These are phyloP conservation scores for Dunaliella primolecta DNA, from an alignment of 139 green algal genomes.

Conservation along the genomic window DNA sequence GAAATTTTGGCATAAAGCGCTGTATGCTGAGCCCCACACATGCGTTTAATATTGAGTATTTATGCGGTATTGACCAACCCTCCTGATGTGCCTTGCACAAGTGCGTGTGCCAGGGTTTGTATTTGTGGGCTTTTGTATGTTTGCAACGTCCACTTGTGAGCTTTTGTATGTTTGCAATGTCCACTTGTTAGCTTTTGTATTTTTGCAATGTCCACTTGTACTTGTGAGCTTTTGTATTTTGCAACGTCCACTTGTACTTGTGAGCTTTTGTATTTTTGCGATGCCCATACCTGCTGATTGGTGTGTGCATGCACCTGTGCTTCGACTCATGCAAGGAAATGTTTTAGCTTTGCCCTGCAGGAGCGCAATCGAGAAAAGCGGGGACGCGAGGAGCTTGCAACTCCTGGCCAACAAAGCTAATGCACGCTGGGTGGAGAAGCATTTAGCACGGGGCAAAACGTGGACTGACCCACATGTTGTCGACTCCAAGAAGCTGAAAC, in stretches of 20 bases:
- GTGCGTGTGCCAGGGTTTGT: not conserved
- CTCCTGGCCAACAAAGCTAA: not conserved
- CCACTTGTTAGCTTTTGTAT: not conserved
- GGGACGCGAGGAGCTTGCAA: not conserved
- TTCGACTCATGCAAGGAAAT: not conserved
- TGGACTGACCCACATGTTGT: not conserved
- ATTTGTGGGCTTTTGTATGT: not conserved
- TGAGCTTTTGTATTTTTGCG: not conserved
- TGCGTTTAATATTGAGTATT: too few species aligned
- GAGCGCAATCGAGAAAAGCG: not conserved
- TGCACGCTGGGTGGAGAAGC: slow-evolving; percentile 6
- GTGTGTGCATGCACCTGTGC: not conserved
- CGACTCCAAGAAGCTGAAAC: slow-evolving; percentile 5
- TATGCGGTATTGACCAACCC: too few species aligned
- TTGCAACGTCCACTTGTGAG: not conserved
- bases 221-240: not conserved
- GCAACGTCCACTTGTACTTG: too few species aligned
- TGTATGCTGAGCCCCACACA: too few species aligned
- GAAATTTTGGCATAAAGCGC: too few species aligned
- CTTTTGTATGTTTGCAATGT: not conserved
- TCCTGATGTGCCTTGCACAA: not conserved
- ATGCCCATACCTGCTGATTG: not conserved
- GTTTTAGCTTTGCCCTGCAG: not conserved
- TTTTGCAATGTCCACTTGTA: not conserved
- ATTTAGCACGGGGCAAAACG: not conserved